Percentiles rank a stretch among this genome's conserved stretches.
phyloP scores from a whole-genome alignment of 257 asterid genomes.

The Linderniella brevidens region DNA sequence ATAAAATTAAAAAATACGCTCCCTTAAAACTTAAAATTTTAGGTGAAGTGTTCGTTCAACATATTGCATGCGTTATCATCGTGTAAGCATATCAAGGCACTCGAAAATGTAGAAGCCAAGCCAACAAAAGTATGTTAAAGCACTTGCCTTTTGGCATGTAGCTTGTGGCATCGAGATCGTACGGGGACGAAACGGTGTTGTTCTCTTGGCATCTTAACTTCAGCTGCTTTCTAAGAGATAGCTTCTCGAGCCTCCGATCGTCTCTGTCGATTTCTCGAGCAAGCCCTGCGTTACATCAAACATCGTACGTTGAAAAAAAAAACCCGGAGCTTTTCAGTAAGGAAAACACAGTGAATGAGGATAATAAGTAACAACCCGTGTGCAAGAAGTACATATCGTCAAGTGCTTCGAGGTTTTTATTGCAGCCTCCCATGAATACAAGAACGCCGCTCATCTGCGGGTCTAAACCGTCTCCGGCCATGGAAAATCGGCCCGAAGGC shows the following conservation, averaged over 20 bases:
- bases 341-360: too few species aligned
- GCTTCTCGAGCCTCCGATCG: conserved; percentile 53
- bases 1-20: too few species aligned
- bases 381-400: conserved; percentile 75
- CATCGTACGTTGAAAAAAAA: neutral
- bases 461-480: conserved; percentile 87
- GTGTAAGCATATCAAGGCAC: too few species aligned
- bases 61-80: too few species aligned
- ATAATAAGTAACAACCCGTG: conserved; percentile 40
- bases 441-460: conserved; percentile 81
- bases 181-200: conserved; percentile 17
- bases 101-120: too few species aligned
- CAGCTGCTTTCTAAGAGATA: conserved; percentile 83
- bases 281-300: conserved; percentile 30
- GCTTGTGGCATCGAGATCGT: conserved; percentile 26
- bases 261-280: conserved; percentile 45
- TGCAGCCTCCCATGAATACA: conserved; percentile 85
- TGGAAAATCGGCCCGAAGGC: conserved; percentile 85
- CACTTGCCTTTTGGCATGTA: conserved; percentile 50
- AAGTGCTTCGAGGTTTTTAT: conserved; percentile 81
- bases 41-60: too few species aligned
- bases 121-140: too few species aligned
- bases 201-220: conserved; percentile 77
- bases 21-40: too few species aligned
- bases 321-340: neutral